Base-by-base conservation (phyloP, 2,329 filamentous ascomycete species). In the Aspergillus sergii region DNA sequence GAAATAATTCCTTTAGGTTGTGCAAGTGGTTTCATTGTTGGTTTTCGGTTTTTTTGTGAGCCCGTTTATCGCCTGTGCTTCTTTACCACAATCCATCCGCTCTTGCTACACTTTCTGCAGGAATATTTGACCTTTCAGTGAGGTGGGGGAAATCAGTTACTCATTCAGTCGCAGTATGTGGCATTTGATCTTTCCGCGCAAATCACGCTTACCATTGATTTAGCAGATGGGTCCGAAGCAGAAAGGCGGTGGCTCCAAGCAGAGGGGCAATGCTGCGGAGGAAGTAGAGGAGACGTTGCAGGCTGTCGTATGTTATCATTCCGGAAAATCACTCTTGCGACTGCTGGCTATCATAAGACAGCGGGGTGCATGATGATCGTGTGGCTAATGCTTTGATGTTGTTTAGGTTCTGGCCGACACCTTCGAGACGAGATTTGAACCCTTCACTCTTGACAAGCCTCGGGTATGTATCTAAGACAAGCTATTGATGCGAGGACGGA, bases 381-480 rank as follows among this genome's bases (percentile, higher is more conserved):
- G 32, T 58, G 55, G 46, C 68, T 72, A 46, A 72, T 59, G 16
- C 32, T 45, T 4, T 55, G 54, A 48, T 43, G 48, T 30, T 62
- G 16, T 36, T 34, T 73, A 95, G 91, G 85, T 99, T 63, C 88
- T 99, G 68, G 91, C 94, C 68, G 95, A 99, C 83, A 94, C 93
- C 1, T 99, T 96, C 77, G 94, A 98, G 79, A 93, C 93, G 55
- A 86, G 93, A 77, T 99, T 96, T 80, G 88, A 86, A 71, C 95
- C 95, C 0, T 95, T 98, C 75, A 94, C 93, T 0, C 82, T 96
- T 62, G 92, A 97, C 76, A 91, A 87, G 69, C 95, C 95, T 74
- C 87, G 95, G 84, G 93, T 95, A 84, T 73, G 86, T 79, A 30
- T 63, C 9, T 53, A 12, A 14, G 43, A 51, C 58, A 56, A 9